phyloP scores from a whole-genome alignment of 2,329 filamentous ascomycete species.

The Beauveria sp. region DNA sequence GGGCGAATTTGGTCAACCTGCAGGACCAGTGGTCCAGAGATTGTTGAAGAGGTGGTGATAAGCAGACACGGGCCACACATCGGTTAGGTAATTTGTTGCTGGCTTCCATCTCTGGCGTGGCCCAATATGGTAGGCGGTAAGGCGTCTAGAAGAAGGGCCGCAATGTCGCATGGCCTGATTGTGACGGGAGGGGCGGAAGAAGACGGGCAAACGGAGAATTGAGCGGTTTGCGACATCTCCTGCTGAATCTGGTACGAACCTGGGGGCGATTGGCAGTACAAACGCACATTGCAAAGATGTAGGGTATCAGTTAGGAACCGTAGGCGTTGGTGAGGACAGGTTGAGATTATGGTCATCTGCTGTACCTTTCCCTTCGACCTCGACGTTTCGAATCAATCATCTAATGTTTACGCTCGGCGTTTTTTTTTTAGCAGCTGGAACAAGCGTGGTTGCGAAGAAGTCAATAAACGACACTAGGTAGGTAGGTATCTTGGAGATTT shows the following conservation, averaged over 20 bases:
- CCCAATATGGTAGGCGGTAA: conserved; percentile 2
- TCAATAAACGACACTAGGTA: too few species aligned
- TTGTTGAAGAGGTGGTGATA: conserved; percentile 9
- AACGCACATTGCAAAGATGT: too few species aligned
- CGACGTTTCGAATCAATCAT: too few species aligned
- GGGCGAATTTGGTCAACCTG: neutral
- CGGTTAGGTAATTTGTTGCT: neutral
- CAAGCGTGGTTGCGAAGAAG: too few species aligned
- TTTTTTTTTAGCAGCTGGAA: too few species aligned
- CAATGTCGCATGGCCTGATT: neutral
- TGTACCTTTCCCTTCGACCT: too few species aligned
- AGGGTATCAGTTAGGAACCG: neutral
- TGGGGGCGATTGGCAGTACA: too few species aligned
- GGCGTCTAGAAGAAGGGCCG: conserved; percentile 5
- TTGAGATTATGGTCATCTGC: neutral
- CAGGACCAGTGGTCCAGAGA: conserved; percentile 3
- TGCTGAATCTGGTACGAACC: neutral
- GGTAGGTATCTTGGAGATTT: too few species aligned
- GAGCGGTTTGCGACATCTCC: neutral
- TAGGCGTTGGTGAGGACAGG: neutral
- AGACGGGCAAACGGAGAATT: neutral
- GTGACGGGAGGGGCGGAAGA: neutral
- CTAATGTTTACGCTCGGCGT: too few species aligned
- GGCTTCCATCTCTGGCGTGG: neutral
- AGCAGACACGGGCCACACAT: neutral